Base-by-base conservation (phyloP, 2,329 filamentous ascomycete species). In the Geoglossum cookeanum region DNA sequence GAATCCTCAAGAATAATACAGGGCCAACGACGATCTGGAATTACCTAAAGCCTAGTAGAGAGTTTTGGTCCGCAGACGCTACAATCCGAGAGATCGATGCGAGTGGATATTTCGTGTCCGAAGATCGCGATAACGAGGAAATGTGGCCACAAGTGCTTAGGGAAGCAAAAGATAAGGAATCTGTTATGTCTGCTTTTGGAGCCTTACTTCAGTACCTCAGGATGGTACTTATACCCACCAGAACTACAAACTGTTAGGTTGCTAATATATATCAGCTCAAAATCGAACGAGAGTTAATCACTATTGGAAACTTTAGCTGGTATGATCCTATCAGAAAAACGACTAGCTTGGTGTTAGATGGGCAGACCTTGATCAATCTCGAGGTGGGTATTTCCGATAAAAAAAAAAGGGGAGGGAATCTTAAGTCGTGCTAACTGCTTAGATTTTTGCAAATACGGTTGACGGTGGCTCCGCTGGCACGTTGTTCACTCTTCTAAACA, bases 321-420 rank as follows among this genome's bases (percentile, higher is more conserved):
- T 98, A 98, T 68, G 89, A 85, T 66, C 92, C 92, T 0, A 97
- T 98, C 55, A 85, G 85, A 65, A 94, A 96, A 66, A 78, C 82
- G 0, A 88, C 89, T 11, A 97, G 87, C 33, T 74, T 98, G 49
- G 85, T 98, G 8, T 77, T 98, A 0, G 92, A 98, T 64, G 92
- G 92, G 0, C 92, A 98, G 67, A 97, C 90, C 27, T 75, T 98
- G 63, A 94, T 94, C 74, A 98, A 98, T 65, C 81, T 98, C n/a
- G 92, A 98, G 62, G 58, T 44, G 45, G 32, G n/a, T 52, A 51
- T 37, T 49, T 35, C 29, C 27, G 5, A 7, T 30, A 49, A 11
- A 49, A 9, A 13, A 30, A 5, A 30, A 58, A n/a, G n/a, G n/a
- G n/a, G n/a, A n/a, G 30, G 29, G 15, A 15, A 7, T 37, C 17